Evolutionary conservation across 352 stramenopile genomes (phyloP).

Genomic region (Globisporangium splendens): DNA sequence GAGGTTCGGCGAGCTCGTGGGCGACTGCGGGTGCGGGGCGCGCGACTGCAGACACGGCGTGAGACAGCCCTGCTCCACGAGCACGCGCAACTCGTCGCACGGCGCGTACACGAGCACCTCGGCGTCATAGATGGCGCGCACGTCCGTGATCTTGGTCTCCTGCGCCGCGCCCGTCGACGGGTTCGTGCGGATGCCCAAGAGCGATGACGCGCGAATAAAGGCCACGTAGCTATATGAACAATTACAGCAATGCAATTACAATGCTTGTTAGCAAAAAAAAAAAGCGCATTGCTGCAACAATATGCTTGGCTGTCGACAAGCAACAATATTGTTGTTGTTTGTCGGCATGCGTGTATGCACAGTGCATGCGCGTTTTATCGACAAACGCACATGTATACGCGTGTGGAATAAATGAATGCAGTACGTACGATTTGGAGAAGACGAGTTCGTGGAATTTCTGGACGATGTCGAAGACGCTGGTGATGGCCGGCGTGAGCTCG

Average conservation of each 20-base stretch:
- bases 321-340: conserved; percentile 4
- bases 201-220: conserved; percentile 40
- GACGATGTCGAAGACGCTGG: conserved; percentile 45
- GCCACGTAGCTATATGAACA: conserved; percentile 21
- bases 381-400: too few relatives aligned
- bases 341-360: background rate
- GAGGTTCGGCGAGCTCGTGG: conserved; percentile 45
- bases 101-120: conserved; percentile 71
- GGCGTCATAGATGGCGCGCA: conserved; percentile 46
- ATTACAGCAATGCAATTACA: background rate
- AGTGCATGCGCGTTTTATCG: too few relatives aligned
- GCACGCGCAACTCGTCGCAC: conserved; percentile 64
- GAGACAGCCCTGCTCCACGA: conserved; percentile 71
- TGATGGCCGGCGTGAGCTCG: conserved; percentile 35
- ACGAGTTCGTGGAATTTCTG: conserved; percentile 66
- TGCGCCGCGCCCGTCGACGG: conserved; percentile 9
- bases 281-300: too few relatives aligned
- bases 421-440: conserved; percentile 64
- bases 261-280: conserved; percentile 5
- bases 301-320: background rate
- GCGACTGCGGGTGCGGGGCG: conserved; percentile 16
- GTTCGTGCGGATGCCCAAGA: conserved; percentile 41
- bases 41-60: conserved; percentile 39
- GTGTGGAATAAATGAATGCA: background rate
- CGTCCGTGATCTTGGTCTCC: conserved; percentile 39